These are phyloP conservation scores for Nakaseomyces sp. DNA, from an alignment of 1,139 yeast species.

Conservation along the genomic window DNA sequence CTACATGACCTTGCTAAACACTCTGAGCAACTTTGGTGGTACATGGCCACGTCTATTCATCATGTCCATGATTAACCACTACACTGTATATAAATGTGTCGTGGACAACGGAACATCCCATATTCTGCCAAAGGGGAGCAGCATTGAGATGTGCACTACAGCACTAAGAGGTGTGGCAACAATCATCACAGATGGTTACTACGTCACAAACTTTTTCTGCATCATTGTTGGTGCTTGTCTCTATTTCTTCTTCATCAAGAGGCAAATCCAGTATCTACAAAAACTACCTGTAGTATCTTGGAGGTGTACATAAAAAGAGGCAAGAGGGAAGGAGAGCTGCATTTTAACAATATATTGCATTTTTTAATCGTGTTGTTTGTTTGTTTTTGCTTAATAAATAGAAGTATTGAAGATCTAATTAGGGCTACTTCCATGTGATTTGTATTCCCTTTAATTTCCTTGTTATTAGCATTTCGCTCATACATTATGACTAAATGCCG, in stretches of 20 bases:
- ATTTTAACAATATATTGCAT: too few relatives aligned
- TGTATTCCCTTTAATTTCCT: too few relatives aligned
- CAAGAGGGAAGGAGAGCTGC: too few relatives aligned
- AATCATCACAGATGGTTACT: slow-evolving; percentile 70
- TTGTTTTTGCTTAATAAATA: too few relatives aligned
- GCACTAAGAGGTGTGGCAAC: slow-evolving; percentile 15
- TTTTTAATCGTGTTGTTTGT: too few relatives aligned
- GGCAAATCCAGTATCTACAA: slow-evolving; percentile 36
- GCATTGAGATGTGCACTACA: slow-evolving; percentile 31
- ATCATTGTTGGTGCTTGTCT: slow-evolving; percentile 56
- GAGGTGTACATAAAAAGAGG: slow-evolving; percentile 29
- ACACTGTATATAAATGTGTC: slow-evolving; percentile 56
- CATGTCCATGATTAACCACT: slow-evolving; percentile 66
- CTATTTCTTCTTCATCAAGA: slow-evolving; percentile 58
- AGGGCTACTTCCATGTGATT: too few relatives aligned
- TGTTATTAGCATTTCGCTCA: neutral
- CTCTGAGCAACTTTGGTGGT: slow-evolving; percentile 89
- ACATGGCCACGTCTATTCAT: slow-evolving; percentile 91
- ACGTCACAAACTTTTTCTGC: slow-evolving; percentile 65
- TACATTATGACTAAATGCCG: neutral
- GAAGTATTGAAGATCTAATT: too few relatives aligned
- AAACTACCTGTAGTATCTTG: slow-evolving; percentile 31
- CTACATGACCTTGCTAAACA: slow-evolving; percentile 91
- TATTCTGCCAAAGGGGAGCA: slow-evolving; percentile 51
- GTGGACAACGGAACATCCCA: slow-evolving; percentile 31